These are phyloP conservation scores for Trypanosoma scelopori DNA, from an alignment of 208 protist genomes.

Conservation along the genomic window DNA sequence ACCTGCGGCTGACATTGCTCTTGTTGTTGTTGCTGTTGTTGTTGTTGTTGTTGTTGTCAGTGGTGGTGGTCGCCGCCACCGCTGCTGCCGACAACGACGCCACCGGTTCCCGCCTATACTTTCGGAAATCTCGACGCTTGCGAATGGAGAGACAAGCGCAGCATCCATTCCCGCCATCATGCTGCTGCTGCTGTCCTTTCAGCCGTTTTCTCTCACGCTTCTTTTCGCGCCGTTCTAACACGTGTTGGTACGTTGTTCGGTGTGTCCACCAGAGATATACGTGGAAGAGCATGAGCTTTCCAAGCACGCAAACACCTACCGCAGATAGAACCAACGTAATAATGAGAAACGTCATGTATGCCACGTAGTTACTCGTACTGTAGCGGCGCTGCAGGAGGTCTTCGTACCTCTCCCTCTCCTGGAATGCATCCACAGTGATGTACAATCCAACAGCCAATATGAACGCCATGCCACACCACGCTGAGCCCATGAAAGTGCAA, in stretches of 20 bases:
- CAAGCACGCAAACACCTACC: slow-evolving; percentile 40
- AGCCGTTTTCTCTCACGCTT: slow-evolving; percentile 33
- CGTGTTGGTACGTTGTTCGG: slow-evolving; percentile 75
- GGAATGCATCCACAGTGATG: slow-evolving; percentile 47
- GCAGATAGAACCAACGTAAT: slow-evolving; percentile 36
- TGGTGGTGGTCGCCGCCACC: neutral
- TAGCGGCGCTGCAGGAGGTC: slow-evolving; percentile 29
- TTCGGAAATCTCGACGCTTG: slow-evolving; percentile 68
- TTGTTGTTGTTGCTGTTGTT: slow-evolving; percentile 3
- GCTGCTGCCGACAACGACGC: too few relatives aligned
- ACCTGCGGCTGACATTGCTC: neutral
- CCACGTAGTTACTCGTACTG: slow-evolving; percentile 10
- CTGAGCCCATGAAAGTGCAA: slow-evolving; percentile 58
- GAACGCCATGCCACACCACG: slow-evolving; percentile 66
- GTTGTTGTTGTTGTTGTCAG: neutral
- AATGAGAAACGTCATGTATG: slow-evolving; percentile 77
- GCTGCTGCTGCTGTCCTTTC: slow-evolving; percentile 22
- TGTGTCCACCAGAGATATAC: slow-evolving; percentile 57
- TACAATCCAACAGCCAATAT: slow-evolving; percentile 64
- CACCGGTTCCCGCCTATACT: slow-evolving; percentile 43
- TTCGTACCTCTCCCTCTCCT: slow-evolving; percentile 47
- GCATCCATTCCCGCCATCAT: slow-evolving; percentile 5
- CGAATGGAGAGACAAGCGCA: slow-evolving; percentile 43
- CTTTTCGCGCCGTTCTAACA: slow-evolving; percentile 66
- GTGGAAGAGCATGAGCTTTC: slow-evolving; percentile 81